Conservation (phyloP, 371 early-diverging fungal species). For the Parasitella parasitica region DNA sequence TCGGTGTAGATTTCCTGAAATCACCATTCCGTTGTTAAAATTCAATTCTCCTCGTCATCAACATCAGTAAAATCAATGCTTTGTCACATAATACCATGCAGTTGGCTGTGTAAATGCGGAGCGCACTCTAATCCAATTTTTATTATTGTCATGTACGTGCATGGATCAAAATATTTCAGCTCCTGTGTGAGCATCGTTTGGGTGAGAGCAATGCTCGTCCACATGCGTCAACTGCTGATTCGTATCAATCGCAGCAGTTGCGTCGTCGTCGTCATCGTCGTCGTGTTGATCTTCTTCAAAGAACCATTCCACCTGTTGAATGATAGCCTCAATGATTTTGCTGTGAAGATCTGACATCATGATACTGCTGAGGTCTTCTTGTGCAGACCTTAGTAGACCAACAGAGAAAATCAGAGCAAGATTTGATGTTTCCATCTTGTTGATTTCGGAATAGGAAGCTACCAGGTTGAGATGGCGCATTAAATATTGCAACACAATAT, state of each 20-base stretch:
- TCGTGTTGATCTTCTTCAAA: conserved; percentile 42
- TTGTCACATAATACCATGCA: no score
- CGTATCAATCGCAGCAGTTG: not conserved
- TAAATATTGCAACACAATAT: conserved; percentile 67
- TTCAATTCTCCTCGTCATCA: no score
- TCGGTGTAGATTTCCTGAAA: no score
- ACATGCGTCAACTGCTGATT: not conserved
- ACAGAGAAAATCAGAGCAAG: conserved; percentile 83
- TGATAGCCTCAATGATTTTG: conserved; percentile 57
- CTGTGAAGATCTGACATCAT: conserved; percentile 55
- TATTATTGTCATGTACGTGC: no score
- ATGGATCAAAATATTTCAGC: not conserved
- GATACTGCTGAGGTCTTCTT: conserved; percentile 54
- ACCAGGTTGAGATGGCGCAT: conserved; percentile 72
- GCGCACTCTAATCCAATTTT: no score
- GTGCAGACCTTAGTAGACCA: conserved; percentile 51
- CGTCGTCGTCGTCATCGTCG: not conserved
- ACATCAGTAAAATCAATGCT: no score
- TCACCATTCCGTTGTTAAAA: no score
- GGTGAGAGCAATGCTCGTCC: not conserved
- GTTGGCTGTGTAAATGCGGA: no score
- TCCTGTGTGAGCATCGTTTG: not conserved
- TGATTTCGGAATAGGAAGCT: conserved; percentile 61
- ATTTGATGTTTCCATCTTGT: conserved; percentile 87
- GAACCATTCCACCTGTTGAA: conserved; percentile 64